Evolutionary conservation across 768 basidiomycete genomes (phyloP), one percentile per base, ranked within the genome.

Genomic region (Boletus huronensis): DNA sequence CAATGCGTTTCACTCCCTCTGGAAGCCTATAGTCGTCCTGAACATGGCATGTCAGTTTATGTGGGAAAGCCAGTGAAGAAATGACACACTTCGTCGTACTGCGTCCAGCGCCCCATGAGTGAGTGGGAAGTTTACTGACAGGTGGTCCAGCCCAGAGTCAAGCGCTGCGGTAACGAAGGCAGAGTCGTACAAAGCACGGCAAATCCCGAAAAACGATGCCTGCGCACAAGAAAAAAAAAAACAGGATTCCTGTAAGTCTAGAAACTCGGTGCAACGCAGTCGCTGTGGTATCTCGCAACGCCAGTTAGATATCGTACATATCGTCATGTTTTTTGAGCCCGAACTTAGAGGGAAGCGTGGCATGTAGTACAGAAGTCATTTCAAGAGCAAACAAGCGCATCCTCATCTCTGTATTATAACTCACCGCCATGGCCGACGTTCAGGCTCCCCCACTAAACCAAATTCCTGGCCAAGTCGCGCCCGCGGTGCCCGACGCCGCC

Each of bases 1-100:
- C 89, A 53, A 87, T 80, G 32, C 89, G 82, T 57, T 82, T 74
- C 66, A 80, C 70, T 39, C 80, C 80, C 49, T 76, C 76, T 1
- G 80, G 80, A 48, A 82, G 75, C 57, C 80, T 74, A 61, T 79
- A 78, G n/a, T 74, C 72, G 54, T 82, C 80, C 80, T 81, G 53
- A 13, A 54, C 31, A 39, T 13, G 26, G 59, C 6, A 42, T 17
- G 48, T 60, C 47, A 51, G 28, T 38, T 14, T 21, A 23, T 14
- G 21, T 11, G 2, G 32, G 14, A 8, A 9, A 17, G 10, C 36
- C 14, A 32, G 29, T 3, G 19, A 48, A 39, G 8, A 45, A 9
- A 35, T 6, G 31, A 31, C 62, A 3, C 35, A 48, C 71, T 58
- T 72, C 71, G 49, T 72, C 71, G 52, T 72, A 72, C 29, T 72